A percentile compares a stretch with the other conserved stretches of the same genome.
Conservation (phyloP, 2,329 filamentous ascomycete species). For the Aspergillus uvarum region DNA sequence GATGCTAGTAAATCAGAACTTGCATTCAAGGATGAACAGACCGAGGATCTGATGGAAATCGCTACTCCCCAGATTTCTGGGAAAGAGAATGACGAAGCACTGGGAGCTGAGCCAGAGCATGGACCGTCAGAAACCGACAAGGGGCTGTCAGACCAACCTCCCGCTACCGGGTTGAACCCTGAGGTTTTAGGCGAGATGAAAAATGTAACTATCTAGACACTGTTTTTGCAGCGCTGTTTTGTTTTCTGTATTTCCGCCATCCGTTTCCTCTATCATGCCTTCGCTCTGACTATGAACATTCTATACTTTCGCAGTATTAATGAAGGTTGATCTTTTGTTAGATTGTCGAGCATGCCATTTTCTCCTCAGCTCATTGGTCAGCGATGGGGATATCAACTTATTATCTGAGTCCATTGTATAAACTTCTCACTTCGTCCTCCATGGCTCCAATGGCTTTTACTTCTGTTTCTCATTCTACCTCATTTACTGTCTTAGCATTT, state of each 20-base stretch:
- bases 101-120: conserved; percentile 21
- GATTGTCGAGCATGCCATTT: conserved; percentile 10
- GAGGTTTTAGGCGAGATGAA: conserved; percentile 50
- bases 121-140: conserved; percentile 32
- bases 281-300: conserved; percentile 13
- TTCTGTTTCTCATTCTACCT: conserved; percentile 12
- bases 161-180: conserved; percentile 33
- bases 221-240: conserved; percentile 13
- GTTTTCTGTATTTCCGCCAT: not conserved
- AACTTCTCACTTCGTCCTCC: conserved; percentile 26
- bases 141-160: conserved; percentile 28
- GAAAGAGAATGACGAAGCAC: conserved; percentile 34
- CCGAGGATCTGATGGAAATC: conserved; percentile 43
- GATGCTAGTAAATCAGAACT: conserved; percentile 37
- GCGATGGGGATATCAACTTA: conserved; percentile 26
- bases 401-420: conserved; percentile 34
- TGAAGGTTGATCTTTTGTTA: conserved; percentile 7
- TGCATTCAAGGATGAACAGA: conserved; percentile 29
- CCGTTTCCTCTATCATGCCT: conserved; percentile 11
- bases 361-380: conserved; percentile 22
- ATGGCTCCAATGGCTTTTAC: conserved; percentile 22
- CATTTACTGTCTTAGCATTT: conserved; percentile 22
- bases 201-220: conserved; percentile 45
- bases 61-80: conserved; percentile 37
- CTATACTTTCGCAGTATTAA: conserved; percentile 9